Evolutionary conservation across 2,329 filamentous ascomycete species (phyloP).

Genomic region (Thelonectria blattea): DNA sequence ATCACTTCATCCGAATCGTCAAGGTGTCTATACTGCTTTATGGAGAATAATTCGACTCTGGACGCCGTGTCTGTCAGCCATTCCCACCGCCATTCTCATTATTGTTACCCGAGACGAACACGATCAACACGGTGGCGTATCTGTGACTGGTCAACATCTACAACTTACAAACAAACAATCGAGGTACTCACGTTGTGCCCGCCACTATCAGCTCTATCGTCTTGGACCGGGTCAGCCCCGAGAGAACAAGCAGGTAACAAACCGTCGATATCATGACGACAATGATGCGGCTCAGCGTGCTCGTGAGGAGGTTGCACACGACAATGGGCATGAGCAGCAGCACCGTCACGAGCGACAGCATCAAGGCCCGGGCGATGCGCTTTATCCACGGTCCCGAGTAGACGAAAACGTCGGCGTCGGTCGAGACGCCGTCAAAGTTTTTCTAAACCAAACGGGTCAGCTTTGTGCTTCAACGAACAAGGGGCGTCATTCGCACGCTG

Average conservation of each 20-base stretch:
- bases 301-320: conserved; percentile 3
- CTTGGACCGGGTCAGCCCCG: not conserved
- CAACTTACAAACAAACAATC: not conserved
- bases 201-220: conserved; percentile 11
- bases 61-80: not conserved
- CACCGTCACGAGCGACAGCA: not conserved
- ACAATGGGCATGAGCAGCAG: conserved; percentile 9
- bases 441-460: not conserved
- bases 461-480: not conserved
- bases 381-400: not conserved
- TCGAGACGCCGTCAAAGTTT: not conserved
- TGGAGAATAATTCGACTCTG: no score
- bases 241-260: not conserved
- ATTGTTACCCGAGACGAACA: not conserved
- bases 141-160: not conserved
- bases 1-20: no score
- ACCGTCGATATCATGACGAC: not conserved
- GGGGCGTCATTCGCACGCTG: not conserved
- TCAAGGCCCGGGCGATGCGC: not conserved
- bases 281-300: not conserved
- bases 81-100: not conserved
- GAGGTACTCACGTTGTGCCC: conserved; percentile 20
- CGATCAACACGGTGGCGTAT: not conserved
- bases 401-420: not conserved
- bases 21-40: no score